Evolutionary conservation across 1,139 yeast species (phyloP).

Genomic region (Yamadazyma trypodendri): DNA sequence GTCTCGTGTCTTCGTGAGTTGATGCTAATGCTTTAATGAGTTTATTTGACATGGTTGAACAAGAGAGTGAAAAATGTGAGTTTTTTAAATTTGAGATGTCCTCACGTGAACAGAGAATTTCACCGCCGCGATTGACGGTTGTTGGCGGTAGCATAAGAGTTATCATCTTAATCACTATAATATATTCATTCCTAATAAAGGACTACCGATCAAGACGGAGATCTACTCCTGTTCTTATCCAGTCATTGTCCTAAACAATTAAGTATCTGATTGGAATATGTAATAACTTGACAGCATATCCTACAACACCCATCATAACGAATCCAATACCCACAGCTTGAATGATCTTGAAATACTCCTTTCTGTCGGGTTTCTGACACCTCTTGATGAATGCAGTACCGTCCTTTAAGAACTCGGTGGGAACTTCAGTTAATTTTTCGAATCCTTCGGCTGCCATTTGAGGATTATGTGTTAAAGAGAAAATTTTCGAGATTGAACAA

Average conservation of each 20-base stretch:
- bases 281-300: slow-evolving; percentile 89
- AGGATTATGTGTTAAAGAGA: not conserved
- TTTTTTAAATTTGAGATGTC: slow-evolving; percentile 1
- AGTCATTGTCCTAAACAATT: slow-evolving; percentile 59
- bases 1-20: slow-evolving; percentile 72
- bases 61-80: not conserved
- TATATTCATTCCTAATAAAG: slow-evolving; percentile 1
- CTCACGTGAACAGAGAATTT: slow-evolving; percentile 1
- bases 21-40: slow-evolving; percentile 85
- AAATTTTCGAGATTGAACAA: slow-evolving; percentile 5
- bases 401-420: slow-evolving; percentile 87
- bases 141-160: too few species aligned
- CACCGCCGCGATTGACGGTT: not conserved
- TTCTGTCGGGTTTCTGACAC: slow-evolving; percentile 90
- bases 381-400: slow-evolving; percentile 85
- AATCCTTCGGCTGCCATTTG: slow-evolving; percentile 60
- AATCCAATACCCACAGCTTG: slow-evolving; percentile 97
- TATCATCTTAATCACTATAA: not conserved
- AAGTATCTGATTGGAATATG: slow-evolving; percentile 97
- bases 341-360: slow-evolving; percentile 83
- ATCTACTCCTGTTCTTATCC: not conserved
- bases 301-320: slow-evolving; percentile 96
- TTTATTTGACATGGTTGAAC: slow-evolving; percentile 20
- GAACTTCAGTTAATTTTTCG: slow-evolving; percentile 85
- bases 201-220: slow-evolving; percentile 1